phyloP scores from a whole-genome alignment of 108 stramenopile species.

The Asterionellopsis glacialis region DNA sequence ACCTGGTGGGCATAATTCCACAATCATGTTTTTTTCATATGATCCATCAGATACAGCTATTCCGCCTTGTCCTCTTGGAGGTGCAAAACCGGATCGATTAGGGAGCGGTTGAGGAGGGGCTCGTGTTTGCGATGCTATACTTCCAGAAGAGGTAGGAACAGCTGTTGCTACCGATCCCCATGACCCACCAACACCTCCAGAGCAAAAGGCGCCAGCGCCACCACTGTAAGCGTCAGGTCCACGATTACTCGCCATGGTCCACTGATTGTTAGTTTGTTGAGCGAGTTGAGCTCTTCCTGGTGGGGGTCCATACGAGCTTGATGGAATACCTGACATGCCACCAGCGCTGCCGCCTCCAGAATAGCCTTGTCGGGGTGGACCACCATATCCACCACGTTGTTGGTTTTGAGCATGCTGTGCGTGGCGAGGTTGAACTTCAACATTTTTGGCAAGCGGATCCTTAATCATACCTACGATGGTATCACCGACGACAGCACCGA shows the following conservation, averaged over 20 bases:
- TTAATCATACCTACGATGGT: constrained; percentile 79
- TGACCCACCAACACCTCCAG: constrained; percentile 58
- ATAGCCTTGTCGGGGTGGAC: neutral
- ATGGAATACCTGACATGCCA: neutral
- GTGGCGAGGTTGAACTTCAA: constrained; percentile 10
- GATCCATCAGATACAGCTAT: constrained; percentile 63
- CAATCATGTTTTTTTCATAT: constrained; percentile 88
- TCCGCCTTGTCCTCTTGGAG: constrained; percentile 18
- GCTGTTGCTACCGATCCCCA: constrained; percentile 38
- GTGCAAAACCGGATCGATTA: constrained; percentile 8
- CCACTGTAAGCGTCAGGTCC: constrained; percentile 60
- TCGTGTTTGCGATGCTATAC: constrained; percentile 2
- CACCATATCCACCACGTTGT: neutral
- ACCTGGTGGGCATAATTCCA: constrained; percentile 90
- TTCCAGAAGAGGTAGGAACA: neutral
- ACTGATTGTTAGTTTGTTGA: constrained; percentile 74
- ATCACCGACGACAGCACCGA: constrained; percentile 56
- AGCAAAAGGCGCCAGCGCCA: constrained; percentile 7
- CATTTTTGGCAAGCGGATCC: constrained; percentile 79
- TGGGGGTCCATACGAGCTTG: constrained; percentile 37
- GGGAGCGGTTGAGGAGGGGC: neutral
- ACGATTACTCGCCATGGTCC: constrained; percentile 89
- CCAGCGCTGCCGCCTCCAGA: constrained; percentile 2
- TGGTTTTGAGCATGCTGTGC: neutral
- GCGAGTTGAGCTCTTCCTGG: constrained; percentile 71